Base-by-base conservation (phyloP, 2,329 filamentous ascomycete species). In the Talaromyces atroroseus region DNA sequence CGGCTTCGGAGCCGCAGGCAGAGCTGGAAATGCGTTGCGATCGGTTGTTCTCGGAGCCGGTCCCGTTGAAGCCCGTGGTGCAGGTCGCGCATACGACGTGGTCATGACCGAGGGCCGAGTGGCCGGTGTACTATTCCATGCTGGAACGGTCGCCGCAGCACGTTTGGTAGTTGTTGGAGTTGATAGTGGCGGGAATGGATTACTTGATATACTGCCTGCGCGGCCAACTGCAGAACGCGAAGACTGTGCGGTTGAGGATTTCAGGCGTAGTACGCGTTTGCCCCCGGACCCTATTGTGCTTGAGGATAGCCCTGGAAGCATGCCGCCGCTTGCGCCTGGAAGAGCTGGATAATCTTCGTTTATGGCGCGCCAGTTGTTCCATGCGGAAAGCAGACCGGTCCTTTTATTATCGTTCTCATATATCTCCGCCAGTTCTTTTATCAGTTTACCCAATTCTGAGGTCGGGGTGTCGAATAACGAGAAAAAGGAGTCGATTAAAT, bases 291-390 rank as follows among this genome's bases (percentile, higher is more conserved):
- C 78, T 62, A 78, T 67, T 58, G 87, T 83, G 58, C 70, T 21
- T 6, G 48, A 36, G 1, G 74, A 71, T 47, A 79, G 71, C 4
- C 75, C 76, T 24, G 86, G 85, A 38, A 85, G 80, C 72, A 87
- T 83, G 51, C 87, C 87, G 51, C 87, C 87, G 54, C 82, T 82
- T 0, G 89, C 81, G 0, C 88, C 87, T 1, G 92, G 92, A 0
- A 97, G 78, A 1, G 89, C 90, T 0, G 92, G 92, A 64, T 96
- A 97, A 69, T 96, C 92, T 72, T 96, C 92, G 63, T 95, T 95
- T 74, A 95, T 94, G 38, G 91, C 91, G 48, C 90, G 89, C 90
- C 92, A 96, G 72, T 96, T 89, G 64, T 90, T 90, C 91, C 92
- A 96, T 1, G 92, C 90, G 65, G 87, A 87, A 24, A 91, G 82